phyloP scores from a whole-genome alignment of 75 land plant genomes.

The Cupressus sempervirens region DNA sequence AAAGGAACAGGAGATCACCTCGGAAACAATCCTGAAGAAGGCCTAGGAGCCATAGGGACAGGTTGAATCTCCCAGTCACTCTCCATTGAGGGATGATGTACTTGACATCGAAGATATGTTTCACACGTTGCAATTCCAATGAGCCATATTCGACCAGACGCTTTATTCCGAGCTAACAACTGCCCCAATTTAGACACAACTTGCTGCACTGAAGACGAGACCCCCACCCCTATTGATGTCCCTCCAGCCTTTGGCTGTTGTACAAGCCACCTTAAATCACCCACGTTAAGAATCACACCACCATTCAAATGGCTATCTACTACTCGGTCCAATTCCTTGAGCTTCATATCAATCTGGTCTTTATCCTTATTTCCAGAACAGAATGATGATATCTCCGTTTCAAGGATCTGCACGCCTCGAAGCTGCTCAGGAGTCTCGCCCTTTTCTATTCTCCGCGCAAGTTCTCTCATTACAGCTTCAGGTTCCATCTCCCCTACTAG shows the following conservation, averaged over 20 bases:
- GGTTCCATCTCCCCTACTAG: conserved; percentile 69
- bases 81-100: conserved; percentile 65
- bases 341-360: conserved; percentile 18
- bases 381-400: conserved; percentile 23
- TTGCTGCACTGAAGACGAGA: conserved; percentile 26
- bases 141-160: conserved; percentile 32
- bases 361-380: conserved; percentile 15
- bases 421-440: conserved; percentile 21
- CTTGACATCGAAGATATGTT: conserved; percentile 71
- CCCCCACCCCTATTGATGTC: conserved; percentile 10
- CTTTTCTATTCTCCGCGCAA: conserved; percentile 42
- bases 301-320: conserved; percentile 41
- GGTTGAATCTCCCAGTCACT: conserved; percentile 84
- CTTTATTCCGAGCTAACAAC: conserved; percentile 18
- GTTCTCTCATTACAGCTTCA: conserved; percentile 45
- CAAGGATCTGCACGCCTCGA: conserved; percentile 41
- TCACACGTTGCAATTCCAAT: conserved; percentile 51
- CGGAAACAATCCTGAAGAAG: conserved; percentile 21
- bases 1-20: conserved; percentile 16
- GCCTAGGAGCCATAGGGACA: conserved; percentile 46
- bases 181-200: conserved; percentile 28
- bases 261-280: conserved; percentile 85
- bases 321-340: conserved; percentile 44
- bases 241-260: conserved; percentile 34
- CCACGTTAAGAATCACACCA: conserved; percentile 67